Evolutionary conservation across 345 rosid species (phyloP), one percentile per base, ranked within the genome.

Genomic region (Abelmoschus esculentus): DNA sequence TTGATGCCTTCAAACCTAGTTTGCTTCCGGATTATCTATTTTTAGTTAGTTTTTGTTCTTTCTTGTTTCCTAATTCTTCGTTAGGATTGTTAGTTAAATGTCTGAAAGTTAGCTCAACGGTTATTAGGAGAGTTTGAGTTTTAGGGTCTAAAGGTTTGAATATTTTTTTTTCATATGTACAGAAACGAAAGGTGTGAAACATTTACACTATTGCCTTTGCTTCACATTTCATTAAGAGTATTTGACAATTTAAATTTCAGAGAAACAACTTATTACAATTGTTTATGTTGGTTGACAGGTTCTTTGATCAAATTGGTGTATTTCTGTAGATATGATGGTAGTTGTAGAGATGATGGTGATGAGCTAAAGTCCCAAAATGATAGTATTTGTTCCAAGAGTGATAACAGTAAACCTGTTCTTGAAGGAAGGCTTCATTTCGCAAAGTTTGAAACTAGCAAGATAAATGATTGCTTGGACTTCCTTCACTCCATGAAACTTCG

Each of bases 261-360:
- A 18, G 70, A 17, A n/a, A 32, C 10, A 19, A 15, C 40, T 50
- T 53, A 10, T 52, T 50, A n/a, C 29, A 31, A 32, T 52, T 10
- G 32, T 53, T 6, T 53, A 11, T 75, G 44, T 17, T 50, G 67
- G 65, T 72, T 81, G 64, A 72, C 81, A 95, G 99, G 99, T 50
- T 83, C 97, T 73, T 66, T 95, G 73, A 80, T 95, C 66, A 95
- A 95, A 84, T 75, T 88, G 81, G 99, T 90, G 1, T 91, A 90
- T 80, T 86, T 87, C 74, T 86, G 88, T 2, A 76, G 84, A 61
- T 68, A 72, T 46, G 46, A 63, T 13, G 83, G 74, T 62, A 46
- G 73, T 74, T 36, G 28, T 52, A 47, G 12, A 42, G 46, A 42
- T 50, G 78, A 77, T 12, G 76, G 77, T 1, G 50, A 80, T 5